Percentiles rank a stretch among this genome's conserved stretches.
Evolutionary conservation across 2,329 filamentous ascomycete species (phyloP).

Genomic region (Botryotinia globosa): DNA sequence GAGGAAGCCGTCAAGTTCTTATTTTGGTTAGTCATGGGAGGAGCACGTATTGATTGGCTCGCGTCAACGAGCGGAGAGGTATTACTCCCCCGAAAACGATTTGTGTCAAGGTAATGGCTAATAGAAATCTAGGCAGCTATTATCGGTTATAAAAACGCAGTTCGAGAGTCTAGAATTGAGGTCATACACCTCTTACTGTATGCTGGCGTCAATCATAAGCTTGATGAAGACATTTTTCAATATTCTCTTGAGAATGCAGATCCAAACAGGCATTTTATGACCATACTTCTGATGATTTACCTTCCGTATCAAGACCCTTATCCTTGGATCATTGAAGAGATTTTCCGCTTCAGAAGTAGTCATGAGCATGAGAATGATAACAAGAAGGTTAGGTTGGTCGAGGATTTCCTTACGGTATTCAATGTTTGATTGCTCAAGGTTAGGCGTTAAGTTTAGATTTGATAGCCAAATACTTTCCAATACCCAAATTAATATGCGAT

Average conservation of each 20-base stretch:
- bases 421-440: background rate
- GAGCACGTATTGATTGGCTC: constrained; percentile 32
- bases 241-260: constrained; percentile 10
- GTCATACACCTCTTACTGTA: constrained; percentile 28
- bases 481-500: background rate
- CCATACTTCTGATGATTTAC: background rate
- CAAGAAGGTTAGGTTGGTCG: background rate
- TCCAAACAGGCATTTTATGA: background rate
- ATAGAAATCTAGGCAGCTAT: constrained; percentile 27
- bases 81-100: background rate
- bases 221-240: constrained; percentile 23
- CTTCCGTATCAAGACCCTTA: background rate
- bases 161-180: constrained; percentile 26
- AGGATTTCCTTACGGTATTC: background rate
- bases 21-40: constrained; percentile 35
- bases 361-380: constrained; percentile 7
- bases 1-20: constrained; percentile 31
- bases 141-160: constrained; percentile 30
- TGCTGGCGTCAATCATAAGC: constrained; percentile 24
- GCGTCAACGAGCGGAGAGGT: constrained; percentile 36
- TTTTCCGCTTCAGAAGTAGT: background rate
- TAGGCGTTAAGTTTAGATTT: background rate
- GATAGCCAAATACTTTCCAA: background rate
- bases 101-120: background rate
- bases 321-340: background rate